Evolutionary conservation across 768 basidiomycete species (phyloP).

Genomic region (Tulasnella sp.): DNA sequence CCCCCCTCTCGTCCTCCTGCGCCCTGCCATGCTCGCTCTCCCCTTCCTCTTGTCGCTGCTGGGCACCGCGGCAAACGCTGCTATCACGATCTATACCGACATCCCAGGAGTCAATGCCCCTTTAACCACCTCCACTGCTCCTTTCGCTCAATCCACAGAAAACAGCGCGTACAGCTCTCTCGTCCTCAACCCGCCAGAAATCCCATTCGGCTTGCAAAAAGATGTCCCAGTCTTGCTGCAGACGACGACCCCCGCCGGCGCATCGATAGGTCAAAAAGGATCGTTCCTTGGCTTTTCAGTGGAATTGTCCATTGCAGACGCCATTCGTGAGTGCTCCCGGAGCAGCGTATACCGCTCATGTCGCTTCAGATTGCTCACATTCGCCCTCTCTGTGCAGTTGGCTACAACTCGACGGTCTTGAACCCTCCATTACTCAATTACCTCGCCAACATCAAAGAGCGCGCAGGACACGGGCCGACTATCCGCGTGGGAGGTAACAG

Average conservation of each 20-base stretch:
- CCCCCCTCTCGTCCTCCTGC: neutral
- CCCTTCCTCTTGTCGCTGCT: neutral
- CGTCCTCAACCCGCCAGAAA: neutral
- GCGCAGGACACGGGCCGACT: slow-evolving; percentile 41
- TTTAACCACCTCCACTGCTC: slow-evolving; percentile 4
- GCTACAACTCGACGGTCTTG: slow-evolving; percentile 32
- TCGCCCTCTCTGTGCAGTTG: slow-evolving; percentile 16
- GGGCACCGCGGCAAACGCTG: neutral
- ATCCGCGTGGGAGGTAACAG: slow-evolving; percentile 52
- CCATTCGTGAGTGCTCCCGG: slow-evolving; percentile 40
- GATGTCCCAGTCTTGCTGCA: neutral
- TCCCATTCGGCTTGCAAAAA: neutral
- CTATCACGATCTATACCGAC: slow-evolving; percentile 21
- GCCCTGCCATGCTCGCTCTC: neutral
- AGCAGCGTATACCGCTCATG: neutral
- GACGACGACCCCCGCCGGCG: slow-evolving; percentile 27
- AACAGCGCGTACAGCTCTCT: slow-evolving; percentile 16
- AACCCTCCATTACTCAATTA: slow-evolving; percentile 48
- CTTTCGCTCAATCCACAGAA: slow-evolving; percentile 1
- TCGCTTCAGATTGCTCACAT: neutral
- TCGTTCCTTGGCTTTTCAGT: slow-evolving; percentile 58
- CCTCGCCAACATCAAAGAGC: slow-evolving; percentile 43
- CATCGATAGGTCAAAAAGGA: slow-evolving; percentile 45
- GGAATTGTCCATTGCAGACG: slow-evolving; percentile 59
- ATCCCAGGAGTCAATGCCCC: neutral